These are phyloP conservation scores for Strombidium stylifer DNA, from an alignment of 73 alveolate species.

Conservation along the genomic window DNA sequence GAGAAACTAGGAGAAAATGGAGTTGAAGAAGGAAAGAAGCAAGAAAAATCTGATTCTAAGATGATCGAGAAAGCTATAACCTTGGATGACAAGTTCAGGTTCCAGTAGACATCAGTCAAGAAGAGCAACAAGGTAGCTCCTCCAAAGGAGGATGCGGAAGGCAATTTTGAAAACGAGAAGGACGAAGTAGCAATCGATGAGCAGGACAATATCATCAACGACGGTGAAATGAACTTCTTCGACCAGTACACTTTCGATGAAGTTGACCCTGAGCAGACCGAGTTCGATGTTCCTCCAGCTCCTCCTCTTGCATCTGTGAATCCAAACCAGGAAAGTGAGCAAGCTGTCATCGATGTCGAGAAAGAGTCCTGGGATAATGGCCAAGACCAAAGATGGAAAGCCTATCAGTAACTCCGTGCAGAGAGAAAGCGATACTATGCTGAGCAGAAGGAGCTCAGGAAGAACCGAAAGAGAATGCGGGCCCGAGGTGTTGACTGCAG, in stretches of 20 bases:
- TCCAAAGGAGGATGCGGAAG: not conserved
- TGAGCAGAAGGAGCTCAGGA: too few species aligned
- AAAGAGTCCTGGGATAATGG: conserved; percentile 9
- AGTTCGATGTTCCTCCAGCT: too few species aligned
- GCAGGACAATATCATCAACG: not conserved
- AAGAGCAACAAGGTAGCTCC: not conserved
- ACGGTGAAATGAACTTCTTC: not conserved
- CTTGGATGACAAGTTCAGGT: not conserved
- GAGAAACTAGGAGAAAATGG: not conserved
- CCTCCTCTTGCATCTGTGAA: not conserved
- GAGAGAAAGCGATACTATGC: too few species aligned
- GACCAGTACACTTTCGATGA: not conserved
- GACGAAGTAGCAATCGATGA: not conserved
- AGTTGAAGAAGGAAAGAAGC: not conserved
- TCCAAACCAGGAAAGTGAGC: not conserved
- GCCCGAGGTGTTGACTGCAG: too few species aligned
- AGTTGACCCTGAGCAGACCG: too few species aligned
- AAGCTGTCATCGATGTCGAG: not conserved
- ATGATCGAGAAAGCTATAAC: not conserved
- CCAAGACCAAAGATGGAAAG: not conserved
- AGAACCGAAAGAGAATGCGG: too few species aligned
- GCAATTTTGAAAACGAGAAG: not conserved
- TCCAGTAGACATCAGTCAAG: not conserved
- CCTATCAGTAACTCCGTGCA: too few species aligned
- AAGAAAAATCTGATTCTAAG: not conserved